phyloP scores from a whole-genome alignment of 306 rosid genomes.

The Gynostemma pentaphyllum region DNA sequence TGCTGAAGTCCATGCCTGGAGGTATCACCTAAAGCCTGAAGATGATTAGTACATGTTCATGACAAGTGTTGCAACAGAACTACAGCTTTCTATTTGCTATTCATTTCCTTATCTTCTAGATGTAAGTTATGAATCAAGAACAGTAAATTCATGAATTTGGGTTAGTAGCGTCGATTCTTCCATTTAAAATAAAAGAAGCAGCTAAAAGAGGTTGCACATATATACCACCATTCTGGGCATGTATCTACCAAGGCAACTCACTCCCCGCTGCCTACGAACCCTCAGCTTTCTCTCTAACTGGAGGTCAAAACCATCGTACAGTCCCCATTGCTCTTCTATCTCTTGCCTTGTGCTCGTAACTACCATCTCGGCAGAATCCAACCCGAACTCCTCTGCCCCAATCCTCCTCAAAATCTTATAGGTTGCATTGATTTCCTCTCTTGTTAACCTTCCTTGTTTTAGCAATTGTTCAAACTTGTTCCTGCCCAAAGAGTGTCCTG shows the following conservation, averaged over 20 bases:
- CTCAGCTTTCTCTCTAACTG: slow-evolving; percentile 72
- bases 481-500: slow-evolving; percentile 70
- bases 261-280: slow-evolving; percentile 56
- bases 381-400: slow-evolving; percentile 63
- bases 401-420: slow-evolving; percentile 65
- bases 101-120: background rate
- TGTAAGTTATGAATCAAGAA: background rate
- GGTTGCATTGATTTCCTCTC: slow-evolving; percentile 52
- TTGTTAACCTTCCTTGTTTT: slow-evolving; percentile 58
- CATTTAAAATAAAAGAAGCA: background rate
- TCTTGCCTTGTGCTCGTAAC: slow-evolving; percentile 85
- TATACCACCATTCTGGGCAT: slow-evolving; percentile 81
- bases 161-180: background rate
- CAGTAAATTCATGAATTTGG: background rate
- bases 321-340: slow-evolving; percentile 84
- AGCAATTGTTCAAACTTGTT: slow-evolving; percentile 73
- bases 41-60: background rate
- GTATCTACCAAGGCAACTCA: slow-evolving; percentile 61
- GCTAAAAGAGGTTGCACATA: background rate
- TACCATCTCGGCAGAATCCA: slow-evolving; percentile 76
- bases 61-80: background rate
- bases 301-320: slow-evolving; percentile 67
- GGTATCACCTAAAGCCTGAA: slow-evolving; percentile 39
- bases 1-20: slow-evolving; percentile 86
- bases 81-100: background rate